Conservation (phyloP, 495 filamentous ascomycete genomes). For the Pyrenopolyporus hunteri region DNA sequence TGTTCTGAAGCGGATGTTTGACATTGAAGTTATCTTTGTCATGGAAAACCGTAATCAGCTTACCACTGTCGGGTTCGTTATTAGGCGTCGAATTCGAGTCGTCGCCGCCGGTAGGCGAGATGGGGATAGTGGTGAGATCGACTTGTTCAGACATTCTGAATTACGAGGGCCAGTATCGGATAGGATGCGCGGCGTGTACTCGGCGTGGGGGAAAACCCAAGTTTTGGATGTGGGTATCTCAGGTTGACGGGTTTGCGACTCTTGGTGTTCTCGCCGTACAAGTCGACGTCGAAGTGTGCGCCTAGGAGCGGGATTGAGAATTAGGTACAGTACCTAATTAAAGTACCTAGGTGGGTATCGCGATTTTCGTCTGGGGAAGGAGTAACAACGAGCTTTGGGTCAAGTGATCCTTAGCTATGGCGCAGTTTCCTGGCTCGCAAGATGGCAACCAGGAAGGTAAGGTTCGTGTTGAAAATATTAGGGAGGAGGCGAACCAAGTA, state of each 20-base stretch:
- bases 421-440: slow-evolving; percentile 4
- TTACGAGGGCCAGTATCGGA: background rate
- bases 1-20: slow-evolving; percentile 94
- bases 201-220: background rate
- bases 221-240: background rate
- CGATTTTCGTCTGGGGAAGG: background rate
- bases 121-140: slow-evolving; percentile 70
- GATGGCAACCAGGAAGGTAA: slow-evolving; percentile 1
- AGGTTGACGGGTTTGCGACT: slow-evolving; percentile 9
- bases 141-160: slow-evolving; percentile 57
- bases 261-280: too few relatives aligned
- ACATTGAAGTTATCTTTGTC: slow-evolving; percentile 98
- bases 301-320: too few relatives aligned
- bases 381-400: background rate
- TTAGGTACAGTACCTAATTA: too few relatives aligned
- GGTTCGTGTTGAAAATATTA: background rate
- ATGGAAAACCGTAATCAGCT: slow-evolving; percentile 91
- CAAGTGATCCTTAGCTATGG: background rate
- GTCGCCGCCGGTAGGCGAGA: slow-evolving; percentile 70
- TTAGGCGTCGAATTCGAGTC: slow-evolving; percentile 33
- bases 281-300: too few relatives aligned
- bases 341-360: too few relatives aligned
- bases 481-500: background rate
- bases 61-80: slow-evolving; percentile 47
- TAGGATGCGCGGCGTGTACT: background rate